These are phyloP conservation scores for Penicillium corylophilum DNA, from an alignment of 2,329 filamentous ascomycete genomes.

Conservation along the genomic window DNA sequence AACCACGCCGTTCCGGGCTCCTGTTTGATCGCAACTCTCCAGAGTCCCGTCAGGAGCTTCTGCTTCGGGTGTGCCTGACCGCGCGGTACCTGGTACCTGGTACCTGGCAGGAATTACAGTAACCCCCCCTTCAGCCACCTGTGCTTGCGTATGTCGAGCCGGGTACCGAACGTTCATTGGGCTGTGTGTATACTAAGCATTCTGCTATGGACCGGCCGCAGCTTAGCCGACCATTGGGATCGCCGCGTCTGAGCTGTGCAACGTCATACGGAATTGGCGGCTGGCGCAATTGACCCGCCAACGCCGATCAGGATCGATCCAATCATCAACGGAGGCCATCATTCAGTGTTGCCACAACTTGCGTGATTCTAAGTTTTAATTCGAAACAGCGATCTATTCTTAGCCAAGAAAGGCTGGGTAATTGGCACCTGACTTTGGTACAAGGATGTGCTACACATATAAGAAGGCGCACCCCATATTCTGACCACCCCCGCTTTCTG, in stretches of 20 bases:
- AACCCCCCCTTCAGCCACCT: slow-evolving; percentile 19
- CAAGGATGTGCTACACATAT: not conserved
- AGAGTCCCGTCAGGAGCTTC: not conserved
- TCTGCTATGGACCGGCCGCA: slow-evolving; percentile 9
- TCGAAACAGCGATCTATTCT: slow-evolving; percentile 19
- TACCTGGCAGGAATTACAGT: slow-evolving; percentile 7
- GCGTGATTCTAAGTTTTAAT: slow-evolving; percentile 15
- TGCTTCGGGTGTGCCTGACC: slow-evolving; percentile 8
- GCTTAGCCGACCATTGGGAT: slow-evolving; percentile 12
- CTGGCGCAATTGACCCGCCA: slow-evolving; percentile 2
- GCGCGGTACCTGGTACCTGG: not conserved
- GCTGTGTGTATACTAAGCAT: slow-evolving; percentile 19
- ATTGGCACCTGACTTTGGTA: slow-evolving; percentile 2
- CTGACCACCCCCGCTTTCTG: not conserved
- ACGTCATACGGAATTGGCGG: slow-evolving; percentile 21
- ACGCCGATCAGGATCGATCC: slow-evolving; percentile 17
- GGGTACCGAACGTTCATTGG: slow-evolving; percentile 12
- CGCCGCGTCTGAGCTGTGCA: not conserved
- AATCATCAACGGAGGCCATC: slow-evolving; percentile 11
- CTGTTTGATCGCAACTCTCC: not conserved
- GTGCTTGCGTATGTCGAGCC: slow-evolving; percentile 19
- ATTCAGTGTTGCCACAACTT: slow-evolving; percentile 17
- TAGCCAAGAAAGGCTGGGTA: slow-evolving; percentile 3
- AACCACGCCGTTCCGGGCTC: not conserved
- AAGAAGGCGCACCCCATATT: not conserved